Conservation (phyloP, 2,329 filamentous ascomycete genomes). For the Fusarium poae region DNA sequence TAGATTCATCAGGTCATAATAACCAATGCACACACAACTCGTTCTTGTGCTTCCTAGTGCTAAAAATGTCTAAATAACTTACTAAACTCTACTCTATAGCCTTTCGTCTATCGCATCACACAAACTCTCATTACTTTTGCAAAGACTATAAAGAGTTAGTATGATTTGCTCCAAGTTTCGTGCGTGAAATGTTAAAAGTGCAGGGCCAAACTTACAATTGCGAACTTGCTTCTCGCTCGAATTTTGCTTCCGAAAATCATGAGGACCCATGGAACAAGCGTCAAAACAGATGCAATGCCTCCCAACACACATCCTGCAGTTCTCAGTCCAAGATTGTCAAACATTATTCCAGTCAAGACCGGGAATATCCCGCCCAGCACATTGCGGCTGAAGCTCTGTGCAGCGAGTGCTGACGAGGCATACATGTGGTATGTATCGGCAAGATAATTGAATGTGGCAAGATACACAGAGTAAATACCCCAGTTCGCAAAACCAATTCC, state of each 20-base stretch:
- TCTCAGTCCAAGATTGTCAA: conserved; percentile 76
- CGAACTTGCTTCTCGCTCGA: conserved; percentile 80
- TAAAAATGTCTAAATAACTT: background rate
- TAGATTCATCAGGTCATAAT: conserved; percentile 8
- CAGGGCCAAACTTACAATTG: conserved; percentile 63
- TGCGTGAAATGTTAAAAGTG: background rate
- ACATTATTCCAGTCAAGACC: conserved; percentile 80
- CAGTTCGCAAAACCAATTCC: conserved; percentile 81
- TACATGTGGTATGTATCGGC: conserved; percentile 89
- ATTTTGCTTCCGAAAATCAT: conserved; percentile 84
- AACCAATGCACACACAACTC: background rate
- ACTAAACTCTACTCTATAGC: background rate
- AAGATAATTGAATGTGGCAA: conserved; percentile 93
- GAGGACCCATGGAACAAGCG: conserved; percentile 88
- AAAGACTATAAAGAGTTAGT: conserved; percentile 38
- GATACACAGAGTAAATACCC: conserved; percentile 87
- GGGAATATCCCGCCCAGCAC: conserved; percentile 85
- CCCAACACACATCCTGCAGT: conserved; percentile 82
- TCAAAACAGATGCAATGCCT: conserved; percentile 75
- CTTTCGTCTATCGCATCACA: background rate
- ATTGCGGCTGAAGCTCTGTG: conserved; percentile 89
- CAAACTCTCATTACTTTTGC: conserved; percentile 26
- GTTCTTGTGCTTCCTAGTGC: background rate
- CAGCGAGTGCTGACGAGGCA: conserved; percentile 86
- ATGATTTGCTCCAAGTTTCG: background rate